Conservation (phyloP, 495 filamentous ascomycete genomes). For the Pseudevernia furfuracea region DNA sequence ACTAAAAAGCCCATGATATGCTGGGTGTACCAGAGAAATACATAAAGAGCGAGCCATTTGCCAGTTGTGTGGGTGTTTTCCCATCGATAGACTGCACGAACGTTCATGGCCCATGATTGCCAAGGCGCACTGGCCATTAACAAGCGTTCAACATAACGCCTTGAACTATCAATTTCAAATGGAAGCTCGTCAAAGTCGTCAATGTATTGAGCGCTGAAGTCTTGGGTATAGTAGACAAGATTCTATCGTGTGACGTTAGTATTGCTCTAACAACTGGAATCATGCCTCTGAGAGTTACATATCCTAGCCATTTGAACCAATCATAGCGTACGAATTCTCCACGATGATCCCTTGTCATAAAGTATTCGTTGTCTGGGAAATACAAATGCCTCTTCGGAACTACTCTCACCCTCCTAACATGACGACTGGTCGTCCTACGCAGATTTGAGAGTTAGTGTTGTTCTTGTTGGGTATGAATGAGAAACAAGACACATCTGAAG, state of each 20-base stretch:
- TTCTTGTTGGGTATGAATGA: too few relatives aligned
- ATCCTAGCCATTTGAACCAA: constrained; percentile 36
- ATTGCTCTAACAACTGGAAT: not conserved
- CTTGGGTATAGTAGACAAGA: constrained; percentile 34
- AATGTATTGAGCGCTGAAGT: constrained; percentile 38
- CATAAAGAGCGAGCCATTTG: constrained; percentile 32
- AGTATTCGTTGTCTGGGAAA: constrained; percentile 28
- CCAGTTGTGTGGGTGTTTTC: constrained; percentile 33
- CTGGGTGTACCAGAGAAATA: constrained; percentile 33
- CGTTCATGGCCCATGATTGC: constrained; percentile 35
- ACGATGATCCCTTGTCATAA: constrained; percentile 24
- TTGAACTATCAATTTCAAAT: constrained; percentile 32
- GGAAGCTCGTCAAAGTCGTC: constrained; percentile 37
- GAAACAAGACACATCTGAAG: too few relatives aligned
- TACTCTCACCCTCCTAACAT: constrained; percentile 36
- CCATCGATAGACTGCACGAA: constrained; percentile 40
- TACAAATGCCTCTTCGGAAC: constrained; percentile 29
- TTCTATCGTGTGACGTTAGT: constrained; percentile 28
- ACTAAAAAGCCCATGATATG: constrained; percentile 36
- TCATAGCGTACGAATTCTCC: constrained; percentile 25
- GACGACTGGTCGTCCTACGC: constrained; percentile 36
- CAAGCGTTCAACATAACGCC: constrained; percentile 36
- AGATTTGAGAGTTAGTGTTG: too few relatives aligned
- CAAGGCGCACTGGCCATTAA: constrained; percentile 39
- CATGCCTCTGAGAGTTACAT: constrained; percentile 32